These are phyloP conservation scores for Trichoderma afroharzianum DNA, from an alignment of 2,329 filamentous ascomycete species.

Conservation along the genomic window DNA sequence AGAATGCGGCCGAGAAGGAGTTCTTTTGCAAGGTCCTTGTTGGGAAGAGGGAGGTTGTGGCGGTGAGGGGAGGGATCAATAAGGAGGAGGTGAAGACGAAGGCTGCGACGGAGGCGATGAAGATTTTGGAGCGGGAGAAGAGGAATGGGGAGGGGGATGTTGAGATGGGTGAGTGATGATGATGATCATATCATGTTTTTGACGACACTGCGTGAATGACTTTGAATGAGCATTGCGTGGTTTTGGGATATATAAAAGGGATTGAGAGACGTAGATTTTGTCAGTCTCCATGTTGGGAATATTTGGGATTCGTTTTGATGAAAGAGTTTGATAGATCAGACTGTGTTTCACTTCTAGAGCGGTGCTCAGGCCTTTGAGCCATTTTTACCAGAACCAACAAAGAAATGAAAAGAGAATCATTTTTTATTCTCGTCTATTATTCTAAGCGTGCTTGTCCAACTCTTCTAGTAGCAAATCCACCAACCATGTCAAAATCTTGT, in stretches of 20 bases:
- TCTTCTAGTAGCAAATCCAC: conserved; percentile 57
- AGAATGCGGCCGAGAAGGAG: conserved; percentile 23
- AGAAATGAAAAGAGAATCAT: background rate
- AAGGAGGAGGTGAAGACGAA: conserved; percentile 52
- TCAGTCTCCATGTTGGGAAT: background rate
- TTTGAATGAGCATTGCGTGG: background rate
- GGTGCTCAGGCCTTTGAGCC: background rate
- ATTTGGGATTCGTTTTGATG: background rate
- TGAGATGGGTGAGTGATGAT: background rate
- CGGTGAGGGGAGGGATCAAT: conserved; percentile 44
- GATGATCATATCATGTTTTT: background rate
- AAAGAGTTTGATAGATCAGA: background rate
- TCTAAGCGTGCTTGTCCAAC: conserved; percentile 32
- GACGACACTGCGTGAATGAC: background rate
- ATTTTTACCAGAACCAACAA: background rate
- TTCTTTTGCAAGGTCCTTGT: conserved; percentile 49
- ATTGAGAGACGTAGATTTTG: background rate
- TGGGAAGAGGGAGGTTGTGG: conserved; percentile 43
- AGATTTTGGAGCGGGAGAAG: conserved; percentile 28
- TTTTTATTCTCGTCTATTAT: background rate
- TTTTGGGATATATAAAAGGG: background rate
- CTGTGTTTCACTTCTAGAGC: background rate
- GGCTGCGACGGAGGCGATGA: conserved; percentile 52
- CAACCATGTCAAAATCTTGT: conserved; percentile 62
- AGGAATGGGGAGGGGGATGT: conserved; percentile 14